Conservation (phyloP, 352 stramenopile species). For the Phytophthora lateralis region DNA sequence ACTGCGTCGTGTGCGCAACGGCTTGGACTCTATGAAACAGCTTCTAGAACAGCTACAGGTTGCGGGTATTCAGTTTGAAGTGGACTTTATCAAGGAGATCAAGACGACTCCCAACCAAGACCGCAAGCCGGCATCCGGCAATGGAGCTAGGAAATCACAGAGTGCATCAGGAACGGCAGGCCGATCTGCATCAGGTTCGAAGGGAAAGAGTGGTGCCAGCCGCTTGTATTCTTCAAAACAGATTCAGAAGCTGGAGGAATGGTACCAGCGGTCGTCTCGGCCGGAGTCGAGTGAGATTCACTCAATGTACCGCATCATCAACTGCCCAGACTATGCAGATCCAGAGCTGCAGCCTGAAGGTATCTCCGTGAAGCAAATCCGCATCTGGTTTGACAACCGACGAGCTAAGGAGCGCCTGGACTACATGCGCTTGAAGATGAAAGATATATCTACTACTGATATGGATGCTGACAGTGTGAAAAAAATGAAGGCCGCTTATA, state of each 20-base stretch:
- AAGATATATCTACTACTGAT: slow-evolving; percentile 82
- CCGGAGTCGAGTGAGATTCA: slow-evolving; percentile 87
- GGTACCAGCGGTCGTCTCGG: slow-evolving; percentile 84
- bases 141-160: slow-evolving; percentile 37
- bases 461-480: slow-evolving; percentile 88
- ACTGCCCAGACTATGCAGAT: slow-evolving; percentile 82
- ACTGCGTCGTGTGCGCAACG: slow-evolving; percentile 59
- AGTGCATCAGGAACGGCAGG: slow-evolving; percentile 30
- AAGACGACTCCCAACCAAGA: slow-evolving; percentile 63
- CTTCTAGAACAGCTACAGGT: slow-evolving; percentile 82
- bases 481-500: slow-evolving; percentile 88
- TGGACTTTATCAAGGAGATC: slow-evolving; percentile 83
- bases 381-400: slow-evolving; percentile 90
- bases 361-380: slow-evolving; percentile 89
- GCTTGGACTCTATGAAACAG: slow-evolving; percentile 70
- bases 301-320: slow-evolving; percentile 91
- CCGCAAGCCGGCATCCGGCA: slow-evolving; percentile 38
- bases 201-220: slow-evolving; percentile 80
- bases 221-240: slow-evolving; percentile 88
- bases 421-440: slow-evolving; percentile 92
- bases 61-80: slow-evolving; percentile 80
- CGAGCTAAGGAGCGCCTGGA: slow-evolving; percentile 85
- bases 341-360: slow-evolving; percentile 84
- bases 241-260: slow-evolving; percentile 90
- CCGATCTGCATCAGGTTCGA: slow-evolving; percentile 46